Percentiles rank a stretch among this genome's conserved stretches.
Evolutionary conservation across 2,329 filamentous ascomycete species (phyloP).

Genomic region (Dothistroma pini): DNA sequence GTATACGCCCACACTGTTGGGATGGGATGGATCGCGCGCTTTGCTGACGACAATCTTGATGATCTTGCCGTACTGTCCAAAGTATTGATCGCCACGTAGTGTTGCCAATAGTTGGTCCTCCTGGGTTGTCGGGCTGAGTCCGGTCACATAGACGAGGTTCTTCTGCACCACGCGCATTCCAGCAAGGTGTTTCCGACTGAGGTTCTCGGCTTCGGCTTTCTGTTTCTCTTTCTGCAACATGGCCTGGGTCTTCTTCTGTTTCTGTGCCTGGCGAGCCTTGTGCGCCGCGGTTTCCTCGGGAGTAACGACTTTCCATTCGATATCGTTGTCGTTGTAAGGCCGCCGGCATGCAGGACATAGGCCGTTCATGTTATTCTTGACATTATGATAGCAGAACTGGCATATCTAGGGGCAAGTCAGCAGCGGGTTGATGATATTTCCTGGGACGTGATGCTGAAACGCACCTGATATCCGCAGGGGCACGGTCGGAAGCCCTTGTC

Average conservation of each 20-base stretch:
- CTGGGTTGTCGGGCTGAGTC: slow-evolving; percentile 82
- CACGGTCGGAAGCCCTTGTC: slow-evolving; percentile 97
- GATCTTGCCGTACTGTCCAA: slow-evolving; percentile 97
- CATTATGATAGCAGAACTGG: slow-evolving; percentile 99
- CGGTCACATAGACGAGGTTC: slow-evolving; percentile 97
- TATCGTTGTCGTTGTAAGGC: slow-evolving; percentile 94
- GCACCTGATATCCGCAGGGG: slow-evolving; percentile 95
- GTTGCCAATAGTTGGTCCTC: slow-evolving; percentile 92
- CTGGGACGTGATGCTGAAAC: slow-evolving; percentile 25
- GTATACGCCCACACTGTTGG: slow-evolving; percentile 91
- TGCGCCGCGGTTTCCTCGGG: slow-evolving; percentile 81
- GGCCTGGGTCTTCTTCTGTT: slow-evolving; percentile 89
- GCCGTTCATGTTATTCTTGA: slow-evolving; percentile 96
- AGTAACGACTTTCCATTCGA: slow-evolving; percentile 93
- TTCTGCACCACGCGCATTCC: slow-evolving; percentile 96
- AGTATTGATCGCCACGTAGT: slow-evolving; percentile 85
- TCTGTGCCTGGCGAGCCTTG: slow-evolving; percentile 69
- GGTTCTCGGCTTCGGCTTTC: slow-evolving; percentile 92
- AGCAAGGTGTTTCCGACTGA: slow-evolving; percentile 92
- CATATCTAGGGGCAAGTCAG: slow-evolving; percentile 65
- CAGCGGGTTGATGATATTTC: neutral
- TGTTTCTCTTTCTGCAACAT: slow-evolving; percentile 90
- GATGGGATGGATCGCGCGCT: slow-evolving; percentile 69
- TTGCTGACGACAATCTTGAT: slow-evolving; percentile 99
- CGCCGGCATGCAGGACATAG: slow-evolving; percentile 95